Percentiles rank a stretch among this genome's conserved stretches.
phyloP scores from a whole-genome alignment of 169 alveolate species.

The Sarcocystis neurona region DNA sequence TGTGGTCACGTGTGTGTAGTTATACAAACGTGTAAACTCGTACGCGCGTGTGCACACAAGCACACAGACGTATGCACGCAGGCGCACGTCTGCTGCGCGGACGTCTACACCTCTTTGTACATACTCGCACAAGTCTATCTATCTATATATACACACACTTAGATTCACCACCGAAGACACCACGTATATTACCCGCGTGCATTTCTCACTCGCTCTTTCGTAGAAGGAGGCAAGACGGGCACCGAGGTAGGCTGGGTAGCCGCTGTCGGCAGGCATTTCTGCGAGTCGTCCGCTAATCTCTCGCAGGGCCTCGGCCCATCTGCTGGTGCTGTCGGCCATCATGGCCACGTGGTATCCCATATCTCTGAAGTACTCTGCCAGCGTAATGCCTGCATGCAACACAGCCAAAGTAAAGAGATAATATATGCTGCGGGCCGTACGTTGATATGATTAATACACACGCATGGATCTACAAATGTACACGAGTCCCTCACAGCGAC shows the following conservation, averaged over 20 bases:
- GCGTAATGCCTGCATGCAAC: slow-evolving; percentile 86
- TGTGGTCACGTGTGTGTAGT: no score
- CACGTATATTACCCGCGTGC: background rate
- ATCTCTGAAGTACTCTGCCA: slow-evolving; percentile 99
- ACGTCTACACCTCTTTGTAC: no score
- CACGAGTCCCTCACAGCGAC: no score
- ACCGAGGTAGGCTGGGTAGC: slow-evolving; percentile 99
- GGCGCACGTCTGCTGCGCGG: no score
- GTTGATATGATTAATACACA: no score
- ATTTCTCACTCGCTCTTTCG: slow-evolving; percentile 94
- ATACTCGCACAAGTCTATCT: no score
- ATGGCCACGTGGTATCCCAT: slow-evolving; percentile 96
- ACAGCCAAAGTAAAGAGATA: background rate
- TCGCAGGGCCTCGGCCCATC: slow-evolving; percentile 99
- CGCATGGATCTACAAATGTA: no score
- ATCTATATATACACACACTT: background rate
- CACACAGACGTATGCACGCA: no score
- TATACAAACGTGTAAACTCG: no score
- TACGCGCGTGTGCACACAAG: no score
- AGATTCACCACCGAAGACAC: slow-evolving; percentile 9
- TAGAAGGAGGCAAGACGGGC: slow-evolving; percentile 98
- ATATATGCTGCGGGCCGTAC: background rate
- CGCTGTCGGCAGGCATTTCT: slow-evolving; percentile 99
- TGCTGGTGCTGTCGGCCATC: slow-evolving; percentile 99
- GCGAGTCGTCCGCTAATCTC: slow-evolving; percentile 99